Base-by-base conservation (phyloP, 2,329 filamentous ascomycete species). In the Ceratocystiopsis minuta region DNA sequence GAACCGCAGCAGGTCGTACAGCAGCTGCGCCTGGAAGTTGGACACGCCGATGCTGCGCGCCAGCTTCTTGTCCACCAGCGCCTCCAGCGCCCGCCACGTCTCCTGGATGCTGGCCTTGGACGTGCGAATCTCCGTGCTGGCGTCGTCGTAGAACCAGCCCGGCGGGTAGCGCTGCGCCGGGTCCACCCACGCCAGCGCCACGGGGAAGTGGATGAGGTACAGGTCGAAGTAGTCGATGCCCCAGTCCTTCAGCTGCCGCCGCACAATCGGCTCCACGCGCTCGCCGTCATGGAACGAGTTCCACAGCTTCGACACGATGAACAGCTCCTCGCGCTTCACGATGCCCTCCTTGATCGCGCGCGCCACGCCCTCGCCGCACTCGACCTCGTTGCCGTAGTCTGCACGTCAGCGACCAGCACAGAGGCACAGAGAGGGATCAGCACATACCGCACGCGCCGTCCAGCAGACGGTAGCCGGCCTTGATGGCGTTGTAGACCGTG, bases 271-370 rank as follows among this genome's bases (percentile, higher is more conserved):
- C 61, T 79, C 75, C 48, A 88, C 82, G 52, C 72, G 70, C 51
- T 88, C 78, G 52, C 68, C 69, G 54, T 88, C 80, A 67, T 93
- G 84, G 73, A 86, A 93, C 50, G 78, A 78, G 66, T 88, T 86
- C 85, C 86, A 93, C 45, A 94, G 78, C 69, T 93, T 94, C 61
- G 80, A 85, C 49, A 87, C 81, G 56, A 94, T 77, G 73, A 93
- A 93, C 57, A 93, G 80, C 18, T 94, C 84, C 61, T 82, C 75
- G 46, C 83, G 79, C 67, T 78, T 85, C 52, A 87, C 81, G 45
- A 88, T 60, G 36, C 82, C 80, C 11, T 90, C 83, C 55, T 79
- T 71, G 62, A 90, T 84, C 54, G 83, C 83, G 51, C 80, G 79
- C 45, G 77, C 73, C 38, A 88, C 70, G 53, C 83, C 83, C 57